Evolutionary conservation across 2,329 filamentous ascomycete genomes (phyloP).

Genomic region (Fusarium lateritium): DNA sequence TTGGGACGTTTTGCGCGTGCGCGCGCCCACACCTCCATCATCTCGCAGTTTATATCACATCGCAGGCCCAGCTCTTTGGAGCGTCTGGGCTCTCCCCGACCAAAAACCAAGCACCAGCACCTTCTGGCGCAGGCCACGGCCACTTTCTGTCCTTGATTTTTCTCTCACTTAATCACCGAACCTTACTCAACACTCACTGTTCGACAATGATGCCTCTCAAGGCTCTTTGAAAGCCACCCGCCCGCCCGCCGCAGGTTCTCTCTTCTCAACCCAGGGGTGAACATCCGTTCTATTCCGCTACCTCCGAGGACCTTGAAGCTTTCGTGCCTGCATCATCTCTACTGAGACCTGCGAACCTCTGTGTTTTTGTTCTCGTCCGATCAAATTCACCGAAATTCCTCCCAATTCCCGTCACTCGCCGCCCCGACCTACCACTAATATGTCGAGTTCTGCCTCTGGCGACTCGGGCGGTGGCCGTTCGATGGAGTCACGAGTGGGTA

Average conservation of each 20-base stretch:
- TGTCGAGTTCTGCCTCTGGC: constrained; percentile 56
- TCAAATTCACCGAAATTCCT: constrained; percentile 30
- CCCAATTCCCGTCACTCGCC: constrained; percentile 38
- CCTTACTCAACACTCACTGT: constrained; percentile 23
- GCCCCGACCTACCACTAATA: constrained; percentile 43
- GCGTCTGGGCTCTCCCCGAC: constrained; percentile 43
- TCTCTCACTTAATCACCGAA: constrained; percentile 15
- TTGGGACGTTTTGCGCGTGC: constrained; percentile 48
- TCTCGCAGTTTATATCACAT: constrained; percentile 49
- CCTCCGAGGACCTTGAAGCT: constrained; percentile 39
- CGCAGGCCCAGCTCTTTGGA: constrained; percentile 49
- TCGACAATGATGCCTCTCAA: constrained; percentile 48
- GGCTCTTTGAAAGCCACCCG: constrained; percentile 45
- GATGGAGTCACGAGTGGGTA: constrained; percentile 82
- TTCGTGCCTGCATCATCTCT: constrained; percentile 30
- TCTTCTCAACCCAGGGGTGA: constrained; percentile 47
- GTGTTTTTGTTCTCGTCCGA: constrained; percentile 29
- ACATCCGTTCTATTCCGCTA: constrained; percentile 45
- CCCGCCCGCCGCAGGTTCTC: constrained; percentile 48
- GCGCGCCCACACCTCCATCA: constrained; percentile 49
- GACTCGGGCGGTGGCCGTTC: constrained; percentile 61
- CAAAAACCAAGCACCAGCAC: constrained; percentile 45
- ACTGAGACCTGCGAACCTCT: constrained; percentile 29
- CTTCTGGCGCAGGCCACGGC: constrained; percentile 41
- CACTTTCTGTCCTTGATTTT: constrained; percentile 29